Conservation (phyloP, 169 alveolate species). For the Babesia divergens region DNA sequence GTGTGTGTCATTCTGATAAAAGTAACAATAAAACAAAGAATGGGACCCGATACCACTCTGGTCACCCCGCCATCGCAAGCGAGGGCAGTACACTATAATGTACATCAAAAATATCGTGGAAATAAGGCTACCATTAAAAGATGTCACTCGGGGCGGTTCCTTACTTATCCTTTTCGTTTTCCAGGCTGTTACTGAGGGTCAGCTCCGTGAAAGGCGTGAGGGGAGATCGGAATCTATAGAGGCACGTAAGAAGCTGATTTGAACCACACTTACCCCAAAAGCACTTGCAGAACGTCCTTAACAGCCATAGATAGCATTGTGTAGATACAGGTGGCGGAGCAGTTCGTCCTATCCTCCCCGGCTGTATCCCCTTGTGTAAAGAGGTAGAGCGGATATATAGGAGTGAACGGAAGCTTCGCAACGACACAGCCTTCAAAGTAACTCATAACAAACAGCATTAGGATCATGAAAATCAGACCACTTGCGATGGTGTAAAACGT, state of each 20-base stretch:
- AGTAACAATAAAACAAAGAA: not conserved
- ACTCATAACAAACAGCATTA: slow-evolving; percentile 78
- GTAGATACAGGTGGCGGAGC: slow-evolving; percentile 76
- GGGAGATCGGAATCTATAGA: slow-evolving; percentile 44
- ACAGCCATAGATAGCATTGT: slow-evolving; percentile 70
- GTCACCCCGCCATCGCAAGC: not conserved
- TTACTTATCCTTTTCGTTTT: slow-evolving; percentile 3
- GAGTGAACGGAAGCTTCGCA: slow-evolving; percentile 77
- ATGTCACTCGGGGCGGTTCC: not conserved
- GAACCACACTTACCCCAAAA: slow-evolving; percentile 64
- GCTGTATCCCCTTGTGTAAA: slow-evolving; percentile 70
- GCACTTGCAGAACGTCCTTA: slow-evolving; percentile 64
- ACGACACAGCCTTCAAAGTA: slow-evolving; percentile 74
- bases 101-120: no score
- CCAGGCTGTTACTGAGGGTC: not conserved
- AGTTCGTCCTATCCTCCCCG: slow-evolving; percentile 65
- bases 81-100: not conserved
- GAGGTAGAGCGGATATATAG: slow-evolving; percentile 64
- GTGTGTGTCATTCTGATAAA: slow-evolving; percentile 44
- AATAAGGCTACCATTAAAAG: not conserved
- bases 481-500: slow-evolving; percentile 54
- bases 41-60: not conserved
- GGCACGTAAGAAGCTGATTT: not conserved
- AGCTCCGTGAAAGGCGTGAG: slow-evolving; percentile 46
- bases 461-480: slow-evolving; percentile 74